phyloP scores from a whole-genome alignment of 768 basidiomycete genomes.

The Asterophora lycoperdoides region DNA sequence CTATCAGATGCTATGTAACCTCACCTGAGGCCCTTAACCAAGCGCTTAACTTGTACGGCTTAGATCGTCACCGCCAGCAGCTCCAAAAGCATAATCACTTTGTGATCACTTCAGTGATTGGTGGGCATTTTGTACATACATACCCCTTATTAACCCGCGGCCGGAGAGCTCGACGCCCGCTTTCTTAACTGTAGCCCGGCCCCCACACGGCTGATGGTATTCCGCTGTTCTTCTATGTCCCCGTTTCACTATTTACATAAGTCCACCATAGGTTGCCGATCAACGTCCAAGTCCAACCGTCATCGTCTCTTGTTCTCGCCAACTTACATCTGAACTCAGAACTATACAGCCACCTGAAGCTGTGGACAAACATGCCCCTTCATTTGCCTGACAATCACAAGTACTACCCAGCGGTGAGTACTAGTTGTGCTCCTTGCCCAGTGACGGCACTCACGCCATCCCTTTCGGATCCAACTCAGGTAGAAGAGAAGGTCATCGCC shows the following conservation, averaged over 20 bases:
- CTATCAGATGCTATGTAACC: too few species aligned
- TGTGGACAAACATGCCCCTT: slow-evolving; percentile 4
- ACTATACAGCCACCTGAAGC: neutral
- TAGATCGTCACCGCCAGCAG: too few species aligned
- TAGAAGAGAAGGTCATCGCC: slow-evolving; percentile 10
- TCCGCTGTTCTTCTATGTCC: neutral
- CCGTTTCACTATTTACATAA: neutral
- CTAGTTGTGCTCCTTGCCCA: too few species aligned
- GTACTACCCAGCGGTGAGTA: slow-evolving; percentile 12
- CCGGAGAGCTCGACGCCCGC: neutral
- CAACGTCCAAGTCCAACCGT: too few species aligned
- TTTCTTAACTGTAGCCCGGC: neutral
- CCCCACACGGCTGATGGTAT: neutral
- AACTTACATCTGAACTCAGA: neutral
- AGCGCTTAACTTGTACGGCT: too few species aligned
- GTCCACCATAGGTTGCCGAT: too few species aligned
- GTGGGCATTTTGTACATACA: too few species aligned
- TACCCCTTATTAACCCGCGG: too few species aligned
- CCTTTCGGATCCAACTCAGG: neutral
- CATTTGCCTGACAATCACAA: slow-evolving; percentile 15
- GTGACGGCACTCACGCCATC: too few species aligned
- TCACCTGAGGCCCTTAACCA: too few species aligned
- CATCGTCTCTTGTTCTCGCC: neutral
- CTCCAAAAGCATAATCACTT: too few species aligned
- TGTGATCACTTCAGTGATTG: too few species aligned